Percentiles rank a stretch among this genome's conserved stretches.
Conservation (phyloP, 352 stramenopile genomes). For the Phytophthora citrophthora region DNA sequence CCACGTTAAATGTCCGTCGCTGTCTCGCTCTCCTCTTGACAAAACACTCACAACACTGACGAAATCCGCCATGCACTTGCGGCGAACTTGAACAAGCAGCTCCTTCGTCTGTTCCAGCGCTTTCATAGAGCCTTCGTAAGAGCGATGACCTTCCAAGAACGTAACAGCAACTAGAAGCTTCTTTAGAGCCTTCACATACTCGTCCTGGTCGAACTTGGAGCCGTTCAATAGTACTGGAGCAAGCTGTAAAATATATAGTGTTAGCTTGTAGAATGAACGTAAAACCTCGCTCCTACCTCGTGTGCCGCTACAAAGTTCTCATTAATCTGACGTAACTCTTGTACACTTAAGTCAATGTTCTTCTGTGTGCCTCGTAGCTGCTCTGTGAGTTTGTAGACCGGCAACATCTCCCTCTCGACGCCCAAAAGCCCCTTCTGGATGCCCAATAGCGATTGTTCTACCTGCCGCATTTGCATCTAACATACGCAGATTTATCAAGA, state of each 20-base stretch:
- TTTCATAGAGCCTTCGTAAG: slow-evolving; percentile 78
- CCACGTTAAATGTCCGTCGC: slow-evolving; percentile 37
- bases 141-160: slow-evolving; percentile 74
- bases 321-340: slow-evolving; percentile 71
- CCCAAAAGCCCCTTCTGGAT: slow-evolving; percentile 73
- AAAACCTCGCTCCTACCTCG: slow-evolving; percentile 41
- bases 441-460: slow-evolving; percentile 56
- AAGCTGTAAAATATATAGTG: slow-evolving; percentile 44
- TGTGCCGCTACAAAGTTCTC: slow-evolving; percentile 78
- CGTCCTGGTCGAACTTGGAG: slow-evolving; percentile 74
- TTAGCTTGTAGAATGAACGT: not conserved
- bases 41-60: slow-evolving; percentile 71
- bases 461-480: slow-evolving; percentile 65
- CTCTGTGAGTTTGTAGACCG: slow-evolving; percentile 87
- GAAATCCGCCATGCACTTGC: slow-evolving; percentile 76
- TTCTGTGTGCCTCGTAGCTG: slow-evolving; percentile 80
- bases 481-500: not conserved
- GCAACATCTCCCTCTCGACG: slow-evolving; percentile 83
- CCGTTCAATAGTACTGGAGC: slow-evolving; percentile 64
- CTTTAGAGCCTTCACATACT: slow-evolving; percentile 69
- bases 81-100: slow-evolving; percentile 59
- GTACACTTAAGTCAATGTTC: slow-evolving; percentile 85
- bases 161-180: slow-evolving; percentile 71
- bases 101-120: slow-evolving; percentile 73
- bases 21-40: slow-evolving; percentile 50